phyloP scores from a whole-genome alignment of 495 filamentous ascomycete species.

The Penicillium robsamsonii region DNA sequence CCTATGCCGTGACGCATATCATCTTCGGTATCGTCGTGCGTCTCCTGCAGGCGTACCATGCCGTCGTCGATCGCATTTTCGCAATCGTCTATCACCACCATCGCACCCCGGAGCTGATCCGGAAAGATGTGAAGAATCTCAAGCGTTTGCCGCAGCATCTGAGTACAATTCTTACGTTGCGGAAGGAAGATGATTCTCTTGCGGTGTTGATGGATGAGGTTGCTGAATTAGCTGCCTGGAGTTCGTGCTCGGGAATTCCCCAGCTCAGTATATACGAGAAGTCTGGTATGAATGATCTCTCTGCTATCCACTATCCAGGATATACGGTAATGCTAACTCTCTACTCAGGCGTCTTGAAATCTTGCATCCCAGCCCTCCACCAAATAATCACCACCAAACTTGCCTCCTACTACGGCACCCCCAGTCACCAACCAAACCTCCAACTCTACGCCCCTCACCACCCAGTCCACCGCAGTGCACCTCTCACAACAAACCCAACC shows the following conservation, averaged over 20 bases:
- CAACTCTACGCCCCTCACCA: conserved; percentile 75
- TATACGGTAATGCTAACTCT: background rate
- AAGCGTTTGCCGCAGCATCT: conserved; percentile 75
- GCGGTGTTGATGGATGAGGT: conserved; percentile 85
- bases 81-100: conserved; percentile 90
- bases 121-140: conserved; percentile 76
- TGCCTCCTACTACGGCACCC: conserved; percentile 74
- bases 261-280: conserved; percentile 87
- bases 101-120: conserved; percentile 85
- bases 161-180: conserved; percentile 77
- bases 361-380: conserved; percentile 74
- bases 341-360: conserved; percentile 74
- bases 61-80: conserved; percentile 67
- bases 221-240: conserved; percentile 88
- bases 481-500: conserved; percentile 39
- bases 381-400: conserved; percentile 69
- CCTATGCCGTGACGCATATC: conserved; percentile 72
- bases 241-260: conserved; percentile 78
- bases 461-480: conserved; percentile 30
- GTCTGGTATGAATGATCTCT: conserved; percentile 58
- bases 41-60: conserved; percentile 73
- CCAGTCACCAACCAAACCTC: conserved; percentile 60
- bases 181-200: conserved; percentile 68
- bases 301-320: background rate
- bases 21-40: conserved; percentile 86